Percentiles rank a stretch among this genome's conserved stretches.
phyloP scores from a whole-genome alignment of 2,329 filamentous ascomycete genomes.

The Chalaropsis ovoidea region DNA sequence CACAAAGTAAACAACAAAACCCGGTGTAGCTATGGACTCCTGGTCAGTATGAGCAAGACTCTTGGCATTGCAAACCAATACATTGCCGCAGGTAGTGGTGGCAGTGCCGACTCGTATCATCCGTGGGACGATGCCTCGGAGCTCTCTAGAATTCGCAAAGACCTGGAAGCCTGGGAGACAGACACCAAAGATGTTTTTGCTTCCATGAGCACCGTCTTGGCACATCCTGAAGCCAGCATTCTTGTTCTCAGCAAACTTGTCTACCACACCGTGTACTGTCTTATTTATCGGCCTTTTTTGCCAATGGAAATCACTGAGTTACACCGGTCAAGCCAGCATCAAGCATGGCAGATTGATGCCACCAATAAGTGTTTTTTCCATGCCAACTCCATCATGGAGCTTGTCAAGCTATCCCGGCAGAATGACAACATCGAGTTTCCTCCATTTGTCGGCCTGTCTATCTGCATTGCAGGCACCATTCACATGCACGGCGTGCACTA shows the following conservation, averaged over 20 bases:
- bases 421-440: conserved; percentile 72
- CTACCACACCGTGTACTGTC: conserved; percentile 76
- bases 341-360: conserved; percentile 86
- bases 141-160: conserved; percentile 73
- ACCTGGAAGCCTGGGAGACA: conserved; percentile 75
- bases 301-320: conserved; percentile 76
- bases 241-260: conserved; percentile 76
- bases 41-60: conserved; percentile 76
- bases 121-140: conserved; percentile 83
- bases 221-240: conserved; percentile 66
- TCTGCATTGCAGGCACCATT: conserved; percentile 77
- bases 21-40: conserved; percentile 66
- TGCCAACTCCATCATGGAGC: conserved; percentile 75
- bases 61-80: conserved; percentile 77
- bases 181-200: conserved; percentile 71
- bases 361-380: conserved; percentile 80
- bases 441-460: conserved; percentile 74
- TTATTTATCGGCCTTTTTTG: conserved; percentile 78
- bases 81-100: conserved; percentile 65
- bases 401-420: conserved; percentile 68
- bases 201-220: conserved; percentile 63
- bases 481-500: conserved; percentile 82
- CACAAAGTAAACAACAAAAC: conserved; percentile 58
- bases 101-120: conserved; percentile 82
- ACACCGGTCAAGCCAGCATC: conserved; percentile 68